Evolutionary conservation across 78 protist genomes (phyloP).

Genomic region (Goniomonas avonlea): DNA sequence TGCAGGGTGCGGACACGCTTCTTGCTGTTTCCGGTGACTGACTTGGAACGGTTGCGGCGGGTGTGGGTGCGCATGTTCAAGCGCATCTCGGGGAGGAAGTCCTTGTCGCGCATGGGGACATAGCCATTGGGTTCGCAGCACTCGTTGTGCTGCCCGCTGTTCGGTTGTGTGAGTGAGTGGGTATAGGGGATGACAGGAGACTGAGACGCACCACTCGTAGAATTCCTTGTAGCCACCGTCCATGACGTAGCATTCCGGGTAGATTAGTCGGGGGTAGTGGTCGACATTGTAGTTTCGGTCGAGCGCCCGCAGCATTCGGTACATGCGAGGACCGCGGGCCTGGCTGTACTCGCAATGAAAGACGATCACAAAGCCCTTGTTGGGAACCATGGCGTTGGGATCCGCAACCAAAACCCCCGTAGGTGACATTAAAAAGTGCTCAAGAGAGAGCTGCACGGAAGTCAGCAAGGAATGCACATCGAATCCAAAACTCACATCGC

Average conservation of each 20-base stretch:
- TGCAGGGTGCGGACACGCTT: no score
- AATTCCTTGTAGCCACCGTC: slow-evolving; percentile 61
- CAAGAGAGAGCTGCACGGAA: no score
- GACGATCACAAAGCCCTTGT: slow-evolving; percentile 31
- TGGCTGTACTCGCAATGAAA: slow-evolving; percentile 74
- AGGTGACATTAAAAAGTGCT: no score
- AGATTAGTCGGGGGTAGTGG: slow-evolving; percentile 49
- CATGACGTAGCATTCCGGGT: slow-evolving; percentile 53
- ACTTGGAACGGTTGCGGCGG: no score
- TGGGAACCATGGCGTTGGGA: slow-evolving; percentile 5
- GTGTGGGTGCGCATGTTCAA: no score
- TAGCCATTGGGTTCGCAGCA: background rate
- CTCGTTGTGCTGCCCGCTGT: no score
- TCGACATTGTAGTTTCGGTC: slow-evolving; percentile 40
- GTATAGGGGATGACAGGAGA: no score
- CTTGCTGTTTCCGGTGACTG: no score
- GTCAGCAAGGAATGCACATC: no score
- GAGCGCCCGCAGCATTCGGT: slow-evolving; percentile 34
- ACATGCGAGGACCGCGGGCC: slow-evolving; percentile 55
- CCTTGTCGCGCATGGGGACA: background rate
- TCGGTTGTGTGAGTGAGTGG: no score
- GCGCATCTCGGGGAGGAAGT: background rate
- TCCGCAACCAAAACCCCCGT: background rate
- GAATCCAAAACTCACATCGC: no score
- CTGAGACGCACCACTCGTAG: slow-evolving; percentile 25